These are phyloP conservation scores for Eucalyptus grandis DNA, from an alignment of 345 rosid species.

Conservation along the genomic window DNA sequence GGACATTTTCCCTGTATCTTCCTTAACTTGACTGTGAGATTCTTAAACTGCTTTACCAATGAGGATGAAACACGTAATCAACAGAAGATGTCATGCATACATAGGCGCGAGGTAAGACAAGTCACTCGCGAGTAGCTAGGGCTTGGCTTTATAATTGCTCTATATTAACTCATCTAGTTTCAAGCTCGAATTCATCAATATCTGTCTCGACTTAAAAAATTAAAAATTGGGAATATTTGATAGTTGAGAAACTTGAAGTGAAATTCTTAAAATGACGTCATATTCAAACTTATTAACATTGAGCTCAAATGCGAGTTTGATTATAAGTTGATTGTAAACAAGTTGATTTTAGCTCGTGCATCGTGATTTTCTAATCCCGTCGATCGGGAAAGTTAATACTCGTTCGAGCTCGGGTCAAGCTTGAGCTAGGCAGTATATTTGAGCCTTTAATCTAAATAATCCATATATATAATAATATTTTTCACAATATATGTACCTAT, in stretches of 20 bases:
- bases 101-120: neutral
- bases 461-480: neutral
- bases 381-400: neutral
- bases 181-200: neutral
- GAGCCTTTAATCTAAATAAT: neutral
- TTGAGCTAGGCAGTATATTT: neutral
- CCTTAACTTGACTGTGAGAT: neutral
- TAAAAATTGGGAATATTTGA: neutral
- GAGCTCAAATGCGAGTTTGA: accelerated
- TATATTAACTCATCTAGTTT: neutral
- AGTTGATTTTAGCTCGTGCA: neutral
- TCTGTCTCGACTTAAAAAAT: neutral
- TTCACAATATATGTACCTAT: neutral
- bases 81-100: neutral
- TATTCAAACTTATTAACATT: neutral
- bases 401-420: accelerated
- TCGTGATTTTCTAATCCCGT: neutral
- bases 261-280: neutral
- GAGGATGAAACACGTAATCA: neutral
- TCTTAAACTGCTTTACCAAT: neutral
- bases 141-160: neutral
- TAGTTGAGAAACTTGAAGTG: neutral
- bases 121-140: neutral
- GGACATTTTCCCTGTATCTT: neutral
- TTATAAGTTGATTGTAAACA: neutral